Evolutionary conservation across 306 rosid genomes (phyloP), one percentile per base, ranked within the genome.

Genomic region (Begonia peltatifolia): DNA sequence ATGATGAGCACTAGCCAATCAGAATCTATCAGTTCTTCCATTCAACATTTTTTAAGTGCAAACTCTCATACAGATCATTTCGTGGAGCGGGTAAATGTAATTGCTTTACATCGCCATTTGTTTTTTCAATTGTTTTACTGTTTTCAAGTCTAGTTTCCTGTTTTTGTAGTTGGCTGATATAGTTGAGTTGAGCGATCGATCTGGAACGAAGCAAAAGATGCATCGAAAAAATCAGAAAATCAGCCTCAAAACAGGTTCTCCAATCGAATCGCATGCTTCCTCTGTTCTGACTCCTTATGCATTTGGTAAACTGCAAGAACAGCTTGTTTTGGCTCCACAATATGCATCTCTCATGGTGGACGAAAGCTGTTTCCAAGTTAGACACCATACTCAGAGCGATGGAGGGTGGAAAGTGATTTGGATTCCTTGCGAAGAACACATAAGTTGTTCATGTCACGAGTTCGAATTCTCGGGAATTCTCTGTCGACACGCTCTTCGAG

Each of bases 251-350:
- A 76, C 84, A 2, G 95, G 95, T 63, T 87, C 95, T 14, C 95
- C 95, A 38, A 75, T 87, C 38, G 95, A 87, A 69, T 83, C 93
- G 47, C 95, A 87, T 46, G 86, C 93, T 42, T 85, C 95, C 46
- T 68, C 80, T 14, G 64, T 83, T 58, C 84, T 87, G 36, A 83
- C 86, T 69, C 84, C 95, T 61, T 77, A 80, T 52, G 88, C 89
- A 53, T 73, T 83, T 14, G 56, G 73, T 54, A 87, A 87, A 71
- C 84, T 87, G 47, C 93, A 87, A 69, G 95, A 80, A 52, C 88
- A 87, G 81, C 82, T 87, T 59, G 80, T 83, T 52, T 67, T 74
- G 80, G 95, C 95, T 1, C 95, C 95, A 7, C 93, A 80, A 56
- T 80, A 79, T 53, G 95, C 95, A 13, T 79, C 86, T 13, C 65